A percentile compares a stretch with the other conserved stretches of the same genome.
phyloP scores from a whole-genome alignment of 2,329 filamentous ascomycete species.

The Chrysosporium queenslandicum region DNA sequence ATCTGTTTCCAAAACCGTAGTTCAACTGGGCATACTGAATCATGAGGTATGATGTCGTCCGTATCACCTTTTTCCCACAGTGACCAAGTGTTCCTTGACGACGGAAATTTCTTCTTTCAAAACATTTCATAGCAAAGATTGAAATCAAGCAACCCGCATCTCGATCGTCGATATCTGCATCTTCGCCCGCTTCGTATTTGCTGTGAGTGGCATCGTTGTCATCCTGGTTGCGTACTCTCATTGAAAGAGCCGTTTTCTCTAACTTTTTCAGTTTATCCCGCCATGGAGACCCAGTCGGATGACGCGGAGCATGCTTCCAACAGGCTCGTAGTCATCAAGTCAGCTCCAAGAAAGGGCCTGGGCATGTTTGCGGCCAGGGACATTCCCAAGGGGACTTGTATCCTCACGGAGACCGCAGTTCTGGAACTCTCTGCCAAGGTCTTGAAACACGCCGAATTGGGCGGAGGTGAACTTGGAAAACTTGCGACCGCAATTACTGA shows the following conservation, averaged over 20 bases:
- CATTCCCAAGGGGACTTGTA: constrained; percentile 12
- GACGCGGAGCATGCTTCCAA: background rate
- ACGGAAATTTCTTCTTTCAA: background rate
- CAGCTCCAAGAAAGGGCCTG: background rate
- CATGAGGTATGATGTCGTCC: background rate
- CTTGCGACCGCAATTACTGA: background rate
- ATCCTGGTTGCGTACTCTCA: background rate
- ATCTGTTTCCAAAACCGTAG: background rate
- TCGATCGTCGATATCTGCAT: background rate
- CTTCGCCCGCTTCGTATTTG: background rate
- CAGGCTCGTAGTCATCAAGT: background rate
- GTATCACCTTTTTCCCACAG: background rate
- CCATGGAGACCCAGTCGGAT: background rate
- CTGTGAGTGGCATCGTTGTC: background rate
- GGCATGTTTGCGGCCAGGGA: background rate
- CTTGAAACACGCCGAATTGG: background rate
- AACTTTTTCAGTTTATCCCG: background rate
- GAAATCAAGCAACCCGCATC: background rate
- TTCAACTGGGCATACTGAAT: background rate
- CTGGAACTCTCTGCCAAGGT: constrained; percentile 8
- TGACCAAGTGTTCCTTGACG: background rate
- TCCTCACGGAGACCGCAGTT: constrained; percentile 10
- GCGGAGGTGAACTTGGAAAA: background rate
- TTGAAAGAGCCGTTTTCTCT: background rate
- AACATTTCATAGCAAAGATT: background rate